Conservation (phyloP, 2,329 filamentous ascomycete species). For the Xylaria polymorpha region DNA sequence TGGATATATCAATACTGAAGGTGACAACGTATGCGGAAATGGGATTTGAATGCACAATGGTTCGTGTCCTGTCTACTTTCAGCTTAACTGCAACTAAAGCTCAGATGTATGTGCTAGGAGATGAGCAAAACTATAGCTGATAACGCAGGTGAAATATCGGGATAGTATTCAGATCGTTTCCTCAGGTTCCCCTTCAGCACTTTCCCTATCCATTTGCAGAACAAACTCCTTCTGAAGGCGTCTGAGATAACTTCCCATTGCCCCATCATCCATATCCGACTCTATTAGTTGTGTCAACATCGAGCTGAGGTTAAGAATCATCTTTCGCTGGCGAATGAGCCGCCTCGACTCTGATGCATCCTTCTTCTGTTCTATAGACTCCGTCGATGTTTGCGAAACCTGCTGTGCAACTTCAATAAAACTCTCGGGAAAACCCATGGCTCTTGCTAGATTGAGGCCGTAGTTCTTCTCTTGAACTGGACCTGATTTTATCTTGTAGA, state of each 20-base stretch:
- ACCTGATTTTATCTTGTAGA: constrained; percentile 84
- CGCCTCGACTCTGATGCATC: constrained; percentile 68
- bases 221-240: constrained; percentile 81
- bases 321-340: constrained; percentile 72
- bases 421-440: constrained; percentile 75
- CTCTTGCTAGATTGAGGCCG: constrained; percentile 81
- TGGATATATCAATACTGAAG: too few relatives aligned
- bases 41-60: background rate
- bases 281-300: constrained; percentile 75
- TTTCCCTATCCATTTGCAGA: constrained; percentile 69
- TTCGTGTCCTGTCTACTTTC: background rate
- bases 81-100: background rate
- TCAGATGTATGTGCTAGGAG: background rate
- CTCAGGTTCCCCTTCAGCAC: background rate
- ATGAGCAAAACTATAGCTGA: background rate
- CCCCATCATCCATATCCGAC: constrained; percentile 72
- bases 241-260: constrained; percentile 71
- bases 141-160: background rate
- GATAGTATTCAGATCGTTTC: constrained; percentile 1
- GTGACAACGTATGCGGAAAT: too few relatives aligned
- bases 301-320: constrained; percentile 79
- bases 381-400: constrained; percentile 72
- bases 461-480: constrained; percentile 79
- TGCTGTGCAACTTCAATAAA: constrained; percentile 76
- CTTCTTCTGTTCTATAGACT: constrained; percentile 67